Percentiles rank a stretch among this genome's conserved stretches.
These are phyloP conservation scores for Chaetomiaceae sp. DNA, from an alignment of 2,329 filamentous ascomycete genomes.

Conservation along the genomic window DNA sequence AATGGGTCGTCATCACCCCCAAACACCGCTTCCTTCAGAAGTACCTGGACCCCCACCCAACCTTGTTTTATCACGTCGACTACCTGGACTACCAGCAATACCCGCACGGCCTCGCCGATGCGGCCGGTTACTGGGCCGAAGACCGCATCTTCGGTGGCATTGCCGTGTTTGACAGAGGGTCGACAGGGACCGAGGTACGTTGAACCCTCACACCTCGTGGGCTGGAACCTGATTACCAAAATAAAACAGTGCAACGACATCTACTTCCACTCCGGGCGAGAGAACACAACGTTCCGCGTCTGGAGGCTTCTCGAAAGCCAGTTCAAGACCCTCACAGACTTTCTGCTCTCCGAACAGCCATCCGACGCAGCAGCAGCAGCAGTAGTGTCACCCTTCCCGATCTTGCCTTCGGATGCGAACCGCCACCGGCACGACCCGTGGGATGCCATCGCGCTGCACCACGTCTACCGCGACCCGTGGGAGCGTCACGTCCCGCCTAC, in stretches of 20 bases:
- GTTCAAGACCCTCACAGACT: constrained; percentile 1
- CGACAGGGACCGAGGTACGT: neutral
- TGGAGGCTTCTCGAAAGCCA: constrained; percentile 11
- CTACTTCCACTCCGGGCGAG: constrained; percentile 10
- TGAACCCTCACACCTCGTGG: neutral
- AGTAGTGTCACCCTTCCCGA: neutral
- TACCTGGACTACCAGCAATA: constrained; percentile 11
- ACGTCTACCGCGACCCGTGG: constrained; percentile 10
- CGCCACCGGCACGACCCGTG: constrained; percentile 10
- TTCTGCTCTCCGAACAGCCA: neutral
- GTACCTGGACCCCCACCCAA: neutral
- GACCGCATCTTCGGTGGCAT: constrained; percentile 12
- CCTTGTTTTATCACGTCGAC: constrained; percentile 7
- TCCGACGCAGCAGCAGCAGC: too few relatives aligned
- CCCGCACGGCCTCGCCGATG: constrained; percentile 4
- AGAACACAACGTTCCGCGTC: neutral
- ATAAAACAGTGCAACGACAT: constrained; percentile 8
- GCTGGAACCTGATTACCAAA: neutral
- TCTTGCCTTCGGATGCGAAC: constrained; percentile 1
- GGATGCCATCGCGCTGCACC: constrained; percentile 12
- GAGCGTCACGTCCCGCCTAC: constrained; percentile 6
- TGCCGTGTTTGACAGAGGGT: constrained; percentile 9
- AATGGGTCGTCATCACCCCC: neutral
- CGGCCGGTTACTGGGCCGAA: constrained; percentile 12
- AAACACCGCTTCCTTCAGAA: too few relatives aligned